phyloP scores from a whole-genome alignment of 805 yeast genomes.

The Candida nitratophila region DNA sequence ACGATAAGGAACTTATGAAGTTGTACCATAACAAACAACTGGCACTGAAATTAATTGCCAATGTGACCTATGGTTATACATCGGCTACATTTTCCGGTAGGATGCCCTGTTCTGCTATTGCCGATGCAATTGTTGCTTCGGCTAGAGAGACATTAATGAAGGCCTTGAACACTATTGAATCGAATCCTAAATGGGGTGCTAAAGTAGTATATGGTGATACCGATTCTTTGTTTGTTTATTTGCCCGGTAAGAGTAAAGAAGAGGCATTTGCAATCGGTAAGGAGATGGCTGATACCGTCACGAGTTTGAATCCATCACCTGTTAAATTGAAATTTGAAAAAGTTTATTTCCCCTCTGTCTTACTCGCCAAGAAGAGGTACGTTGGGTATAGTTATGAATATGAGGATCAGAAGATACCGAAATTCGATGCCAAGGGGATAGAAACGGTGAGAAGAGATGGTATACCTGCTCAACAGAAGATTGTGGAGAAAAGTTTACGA shows the following conservation, averaged over 20 bases:
- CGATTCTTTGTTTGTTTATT: slow-evolving; percentile 83
- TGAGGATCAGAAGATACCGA: slow-evolving; percentile 47
- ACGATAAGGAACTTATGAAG: slow-evolving; percentile 42
- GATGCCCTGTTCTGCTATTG: slow-evolving; percentile 94
- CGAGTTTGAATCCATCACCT: slow-evolving; percentile 71
- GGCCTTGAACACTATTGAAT: slow-evolving; percentile 65
- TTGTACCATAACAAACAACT: slow-evolving; percentile 71
- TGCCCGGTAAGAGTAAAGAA: slow-evolving; percentile 71
- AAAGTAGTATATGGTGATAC: slow-evolving; percentile 96
- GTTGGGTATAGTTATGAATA: slow-evolving; percentile 78
- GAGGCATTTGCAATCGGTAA: slow-evolving; percentile 77
- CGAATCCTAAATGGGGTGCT: slow-evolving; percentile 63
- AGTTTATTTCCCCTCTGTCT: slow-evolving; percentile 80
- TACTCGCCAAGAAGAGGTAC: slow-evolving; percentile 82
- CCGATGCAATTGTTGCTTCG: slow-evolving; percentile 88
- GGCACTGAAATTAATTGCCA: slow-evolving; percentile 85
- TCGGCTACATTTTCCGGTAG: slow-evolving; percentile 94
- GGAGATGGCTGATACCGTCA: slow-evolving; percentile 58
- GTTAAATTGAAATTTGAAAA: slow-evolving; percentile 83
- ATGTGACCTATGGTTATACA: slow-evolving; percentile 93
- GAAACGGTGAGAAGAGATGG: slow-evolving; percentile 96
- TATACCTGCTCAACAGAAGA: slow-evolving; percentile 82
- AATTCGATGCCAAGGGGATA: slow-evolving; percentile 92
- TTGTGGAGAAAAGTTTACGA: slow-evolving; percentile 64
- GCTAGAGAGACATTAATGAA: slow-evolving; percentile 78